Percentiles rank a stretch among this genome's conserved stretches.
Evolutionary conservation across 306 rosid species (phyloP).

Genomic region (Cotoneaster glaucophyllus): DNA sequence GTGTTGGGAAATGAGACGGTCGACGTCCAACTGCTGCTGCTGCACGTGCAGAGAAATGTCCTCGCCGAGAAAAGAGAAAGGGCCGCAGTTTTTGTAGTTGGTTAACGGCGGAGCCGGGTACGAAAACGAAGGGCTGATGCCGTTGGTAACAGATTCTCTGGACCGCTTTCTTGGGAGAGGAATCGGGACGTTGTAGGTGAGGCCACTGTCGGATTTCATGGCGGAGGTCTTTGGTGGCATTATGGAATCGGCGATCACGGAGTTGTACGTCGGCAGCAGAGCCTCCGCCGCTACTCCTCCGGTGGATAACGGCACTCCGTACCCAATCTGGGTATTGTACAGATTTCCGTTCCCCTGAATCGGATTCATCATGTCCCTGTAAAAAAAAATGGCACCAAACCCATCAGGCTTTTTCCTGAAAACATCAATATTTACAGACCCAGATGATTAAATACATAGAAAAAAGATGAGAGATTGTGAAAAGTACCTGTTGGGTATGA

Average conservation of each 20-base stretch:
- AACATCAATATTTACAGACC: too few species aligned
- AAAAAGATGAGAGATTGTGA: neutral
- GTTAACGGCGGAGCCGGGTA: slow-evolving; percentile 14
- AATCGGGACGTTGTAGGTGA: slow-evolving; percentile 42
- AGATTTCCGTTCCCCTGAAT: slow-evolving; percentile 23
- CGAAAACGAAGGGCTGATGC: slow-evolving; percentile 5
- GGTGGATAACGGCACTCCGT: slow-evolving; percentile 40
- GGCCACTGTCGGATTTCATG: slow-evolving; percentile 62
- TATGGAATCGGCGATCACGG: slow-evolving; percentile 28
- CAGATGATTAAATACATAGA: neutral
- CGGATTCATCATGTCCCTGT: slow-evolving; percentile 58
- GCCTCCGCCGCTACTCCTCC: slow-evolving; percentile 38
- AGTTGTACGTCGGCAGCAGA: slow-evolving; percentile 36
- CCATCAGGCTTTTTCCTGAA: neutral
- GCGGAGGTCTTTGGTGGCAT: slow-evolving; percentile 29
- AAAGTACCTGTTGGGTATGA: slow-evolving; percentile 47
- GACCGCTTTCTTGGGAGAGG: slow-evolving; percentile 48
- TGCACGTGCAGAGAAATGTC: slow-evolving; percentile 67
- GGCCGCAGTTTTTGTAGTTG: slow-evolving; percentile 24
- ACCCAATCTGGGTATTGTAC: slow-evolving; percentile 30
- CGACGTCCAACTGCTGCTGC: slow-evolving; percentile 63
- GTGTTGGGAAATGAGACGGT: slow-evolving; percentile 49
- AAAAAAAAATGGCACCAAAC: neutral
- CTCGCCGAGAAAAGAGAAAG: slow-evolving; percentile 73
- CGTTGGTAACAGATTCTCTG: slow-evolving; percentile 39